Percentiles rank a stretch among this genome's conserved stretches.
phyloP scores from a whole-genome alignment of 2,329 filamentous ascomycete species.

The Trichoderma koningiopsis region DNA sequence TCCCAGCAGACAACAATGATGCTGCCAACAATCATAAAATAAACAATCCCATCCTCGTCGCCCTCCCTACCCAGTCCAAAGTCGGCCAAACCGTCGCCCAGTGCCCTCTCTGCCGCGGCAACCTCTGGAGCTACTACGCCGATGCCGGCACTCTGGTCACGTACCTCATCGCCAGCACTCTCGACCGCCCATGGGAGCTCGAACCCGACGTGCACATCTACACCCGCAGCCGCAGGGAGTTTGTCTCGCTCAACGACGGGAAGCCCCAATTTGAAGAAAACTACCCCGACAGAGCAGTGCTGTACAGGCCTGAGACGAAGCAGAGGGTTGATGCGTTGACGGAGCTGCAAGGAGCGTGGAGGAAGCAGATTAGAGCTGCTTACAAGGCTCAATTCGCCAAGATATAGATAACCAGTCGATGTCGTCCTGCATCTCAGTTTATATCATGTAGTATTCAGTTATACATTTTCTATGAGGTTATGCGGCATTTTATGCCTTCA shows the following conservation, averaged over 20 bases:
- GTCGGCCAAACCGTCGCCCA: slow-evolving; percentile 44
- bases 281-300: slow-evolving; percentile 37
- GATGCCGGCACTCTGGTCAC: slow-evolving; percentile 36
- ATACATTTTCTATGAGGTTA: neutral
- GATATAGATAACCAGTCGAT: neutral
- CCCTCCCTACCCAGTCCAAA: slow-evolving; percentile 45
- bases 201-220: slow-evolving; percentile 52
- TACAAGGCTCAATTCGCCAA: slow-evolving; percentile 19
- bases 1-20: neutral
- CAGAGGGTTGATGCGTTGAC: slow-evolving; percentile 36
- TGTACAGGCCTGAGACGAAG: slow-evolving; percentile 40
- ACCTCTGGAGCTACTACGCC: slow-evolving; percentile 47
- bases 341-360: slow-evolving; percentile 28
- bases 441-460: neutral
- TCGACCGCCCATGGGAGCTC: slow-evolving; percentile 44
- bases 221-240: slow-evolving; percentile 42
- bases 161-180: slow-evolving; percentile 48
- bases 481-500: neutral
- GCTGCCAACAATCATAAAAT: slow-evolving; percentile 1
- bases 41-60: slow-evolving; percentile 30
- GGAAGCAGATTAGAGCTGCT: slow-evolving; percentile 8
- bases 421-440: neutral
- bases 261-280: slow-evolving; percentile 43
- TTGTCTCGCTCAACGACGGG: slow-evolving; percentile 41
- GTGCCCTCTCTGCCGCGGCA: slow-evolving; percentile 47